Base-by-base conservation (phyloP, 352 stramenopile species). In the Globisporangium radiosum region DNA sequence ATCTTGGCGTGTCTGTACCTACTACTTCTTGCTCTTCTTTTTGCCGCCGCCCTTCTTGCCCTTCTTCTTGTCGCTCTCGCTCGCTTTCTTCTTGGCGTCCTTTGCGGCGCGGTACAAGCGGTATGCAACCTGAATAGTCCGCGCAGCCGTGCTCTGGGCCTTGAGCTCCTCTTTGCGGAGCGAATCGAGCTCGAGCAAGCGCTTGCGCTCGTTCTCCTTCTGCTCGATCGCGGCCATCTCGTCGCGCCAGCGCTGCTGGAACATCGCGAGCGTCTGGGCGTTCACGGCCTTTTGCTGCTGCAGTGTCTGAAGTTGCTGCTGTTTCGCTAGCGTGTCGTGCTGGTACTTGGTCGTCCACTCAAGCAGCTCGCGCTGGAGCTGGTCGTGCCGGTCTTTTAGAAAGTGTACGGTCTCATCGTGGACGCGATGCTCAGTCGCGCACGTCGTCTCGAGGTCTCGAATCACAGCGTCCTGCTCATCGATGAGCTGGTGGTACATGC, bases 331-430 rank as follows among this genome's bases (percentile, higher is more conserved):
- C n/a, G 78, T 76, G 42, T 96, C 85, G 17, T 88, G 70, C 57
- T 92, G 72, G 62, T 95, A 95, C 59, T 92, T 94, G 3, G 63
- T 54, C 15, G 80, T 83, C 88, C 87, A 95, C 53, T 93, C 76
- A 0, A 63, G 58, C 5, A 93, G 58, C 57, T 91, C 74, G 0
- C 72, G 57, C 47, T 83, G 63, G 7, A 96, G 71, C 47, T 86
- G 68, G 5, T 93, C 73, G 17, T 94, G 81, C 36, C 91, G 88
- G 33, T 87, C 67, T 38, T 85, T 90, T 5, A 96, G 66, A 59
- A 95, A 96, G 5, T 71, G 60, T 10, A 87, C 74, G 0, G 81
- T 92, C 56, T 94, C 83, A 1, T 90, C 71, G 52, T 94, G 81
- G 14, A 94, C 86, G 14, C 79, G 75, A 5, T 64, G 76, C 68